These are phyloP conservation scores for Pseudocercospora pini-densiflorae DNA, from an alignment of 2,329 filamentous ascomycete genomes.

Conservation along the genomic window DNA sequence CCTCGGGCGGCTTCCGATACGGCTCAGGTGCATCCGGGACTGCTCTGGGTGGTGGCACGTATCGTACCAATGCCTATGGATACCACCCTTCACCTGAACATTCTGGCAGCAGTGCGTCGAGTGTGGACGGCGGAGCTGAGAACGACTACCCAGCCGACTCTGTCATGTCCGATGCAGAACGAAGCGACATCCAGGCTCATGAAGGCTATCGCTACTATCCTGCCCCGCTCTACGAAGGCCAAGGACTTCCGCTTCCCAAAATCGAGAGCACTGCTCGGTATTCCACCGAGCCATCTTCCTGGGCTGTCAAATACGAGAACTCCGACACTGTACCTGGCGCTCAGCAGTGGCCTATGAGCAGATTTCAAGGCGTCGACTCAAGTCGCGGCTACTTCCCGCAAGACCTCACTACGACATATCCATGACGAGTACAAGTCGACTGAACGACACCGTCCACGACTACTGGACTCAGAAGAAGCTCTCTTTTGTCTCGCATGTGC, in stretches of 20 bases:
- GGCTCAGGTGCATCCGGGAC: slow-evolving; percentile 30
- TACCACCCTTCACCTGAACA: slow-evolving; percentile 37
- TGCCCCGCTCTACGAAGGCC: slow-evolving; percentile 48
- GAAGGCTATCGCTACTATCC: slow-evolving; percentile 55
- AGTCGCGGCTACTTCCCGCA: slow-evolving; percentile 55
- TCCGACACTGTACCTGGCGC: slow-evolving; percentile 40
- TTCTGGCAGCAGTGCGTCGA: slow-evolving; percentile 50
- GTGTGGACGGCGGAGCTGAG: slow-evolving; percentile 38
- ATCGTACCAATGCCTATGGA: slow-evolving; percentile 36
- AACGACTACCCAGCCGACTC: slow-evolving; percentile 43
- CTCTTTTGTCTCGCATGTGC: slow-evolving; percentile 34
- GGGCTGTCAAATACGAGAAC: slow-evolving; percentile 49
- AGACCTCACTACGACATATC: slow-evolving; percentile 40
- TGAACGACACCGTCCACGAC: background rate
- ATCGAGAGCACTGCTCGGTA: slow-evolving; percentile 34
- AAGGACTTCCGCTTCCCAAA: slow-evolving; percentile 38
- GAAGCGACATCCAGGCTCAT: slow-evolving; percentile 46
- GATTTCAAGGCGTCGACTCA: slow-evolving; percentile 52
- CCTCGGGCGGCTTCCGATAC: slow-evolving; percentile 34
- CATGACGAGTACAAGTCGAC: slow-evolving; percentile 5
- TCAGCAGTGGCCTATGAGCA: slow-evolving; percentile 45
- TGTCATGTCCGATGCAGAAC: slow-evolving; percentile 48
- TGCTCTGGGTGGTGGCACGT: slow-evolving; percentile 32
- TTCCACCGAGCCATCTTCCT: slow-evolving; percentile 40
- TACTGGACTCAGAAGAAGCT: background rate